Evolutionary conservation across 192 early-diverging fungal genomes (phyloP), one percentile per base, ranked within the genome.

Genomic region (Borealophlyctis nickersoniae): DNA sequence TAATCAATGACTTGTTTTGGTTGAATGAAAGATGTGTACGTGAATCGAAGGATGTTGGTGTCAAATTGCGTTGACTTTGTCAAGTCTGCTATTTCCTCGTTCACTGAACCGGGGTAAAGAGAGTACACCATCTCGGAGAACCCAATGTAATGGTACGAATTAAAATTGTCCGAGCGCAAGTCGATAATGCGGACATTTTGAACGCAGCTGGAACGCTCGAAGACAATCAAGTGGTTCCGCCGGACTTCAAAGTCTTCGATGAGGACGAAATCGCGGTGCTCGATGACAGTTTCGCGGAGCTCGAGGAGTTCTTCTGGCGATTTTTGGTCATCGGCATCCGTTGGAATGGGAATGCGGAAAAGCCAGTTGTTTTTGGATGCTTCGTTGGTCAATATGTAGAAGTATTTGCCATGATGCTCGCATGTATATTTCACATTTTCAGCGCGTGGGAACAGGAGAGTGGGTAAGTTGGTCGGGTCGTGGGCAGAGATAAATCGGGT

Each of bases 331-430:
- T n/a, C n/a, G n/a, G n/a, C n/a, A 14, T 54, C 29, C 19, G 54
- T 39, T 3, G 79, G 70, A n/a, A 73, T 65, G 1, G 81, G 79
- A 14, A 73, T 78, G 24, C 83, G 70, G 66, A 71, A 85, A 19
- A 85, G 65, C 77, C 78, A 85, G 52, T 85, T 85, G 71, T 85
- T 85, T 56, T 83, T 85, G 4, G 76, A 73, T 16, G 75, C 79
- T 50, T 78, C 79, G 56, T 84, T 86, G 14, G 81, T 77, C 0
- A 86, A 66, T 52, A 85, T 69, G 57, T 81, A 86, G 49, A 82
- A 72, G 52, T 82, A 67, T 24, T 66, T 71, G 11, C 67, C 68
- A 60, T 85, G 82, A 14, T 70, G 71, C 28, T 82, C 80, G 28
- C 70, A 65, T 4, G 75, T 68, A 33, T 85, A 82, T 7, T 74